These are phyloP conservation scores for Cyclostephanos tholiformis DNA, from an alignment of 108 stramenopile genomes.

Conservation along the genomic window DNA sequence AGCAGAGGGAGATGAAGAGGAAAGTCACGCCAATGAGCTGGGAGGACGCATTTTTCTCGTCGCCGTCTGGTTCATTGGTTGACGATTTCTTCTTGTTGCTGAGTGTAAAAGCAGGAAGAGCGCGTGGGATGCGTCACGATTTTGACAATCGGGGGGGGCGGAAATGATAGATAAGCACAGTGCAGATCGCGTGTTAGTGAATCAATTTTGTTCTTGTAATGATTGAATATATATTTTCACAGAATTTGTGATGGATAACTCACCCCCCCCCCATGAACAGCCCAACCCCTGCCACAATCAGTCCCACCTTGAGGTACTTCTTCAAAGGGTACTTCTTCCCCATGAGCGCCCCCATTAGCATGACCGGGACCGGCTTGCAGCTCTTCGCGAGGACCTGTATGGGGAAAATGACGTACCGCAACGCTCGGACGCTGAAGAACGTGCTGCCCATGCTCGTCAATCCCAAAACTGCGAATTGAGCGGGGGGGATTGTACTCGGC, in stretches of 20 bases:
- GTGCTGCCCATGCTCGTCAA: conserved; percentile 96
- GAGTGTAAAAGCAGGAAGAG: neutral
- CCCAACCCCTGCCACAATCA: conserved; percentile 94
- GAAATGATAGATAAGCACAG: too few species aligned
- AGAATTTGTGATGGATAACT: too few species aligned
- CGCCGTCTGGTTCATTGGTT: conserved; percentile 43
- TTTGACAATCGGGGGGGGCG: neutral
- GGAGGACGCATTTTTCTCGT: conserved; percentile 57
- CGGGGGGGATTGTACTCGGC: conserved; percentile 92
- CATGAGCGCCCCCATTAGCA: conserved; percentile 97
- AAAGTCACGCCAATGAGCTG: conserved; percentile 89
- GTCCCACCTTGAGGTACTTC: conserved; percentile 92
- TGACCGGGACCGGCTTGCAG: conserved; percentile 98
- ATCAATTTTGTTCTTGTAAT: too few species aligned
- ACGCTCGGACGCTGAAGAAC: conserved; percentile 91
- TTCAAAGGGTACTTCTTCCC: conserved; percentile 91
- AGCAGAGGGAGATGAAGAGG: conserved; percentile 95
- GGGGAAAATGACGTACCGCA: conserved; percentile 95
- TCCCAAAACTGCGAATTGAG: conserved; percentile 91
- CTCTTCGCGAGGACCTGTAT: conserved; percentile 97
- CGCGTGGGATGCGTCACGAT: neutral
- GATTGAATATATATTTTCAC: too few species aligned
- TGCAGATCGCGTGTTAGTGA: conserved; percentile 23
- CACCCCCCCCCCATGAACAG: conserved; percentile 96
- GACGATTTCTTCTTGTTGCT: conserved; percentile 29